phyloP scores from a whole-genome alignment of 352 stramenopile genomes.

The Peronosclerospora sorghi region DNA sequence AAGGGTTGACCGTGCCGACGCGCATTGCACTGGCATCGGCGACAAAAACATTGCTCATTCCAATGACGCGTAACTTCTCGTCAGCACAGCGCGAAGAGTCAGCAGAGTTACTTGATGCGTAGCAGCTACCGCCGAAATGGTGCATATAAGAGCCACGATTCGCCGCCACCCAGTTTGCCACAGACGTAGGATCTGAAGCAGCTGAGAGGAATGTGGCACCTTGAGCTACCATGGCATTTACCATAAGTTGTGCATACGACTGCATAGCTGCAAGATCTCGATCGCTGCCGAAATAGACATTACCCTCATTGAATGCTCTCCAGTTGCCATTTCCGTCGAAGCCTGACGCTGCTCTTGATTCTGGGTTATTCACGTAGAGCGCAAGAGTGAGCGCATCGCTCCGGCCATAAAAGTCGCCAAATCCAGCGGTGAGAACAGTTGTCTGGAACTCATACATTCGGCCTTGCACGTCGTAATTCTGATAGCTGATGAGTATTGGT shows the following conservation, averaged over 20 bases:
- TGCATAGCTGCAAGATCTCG: constrained; percentile 52
- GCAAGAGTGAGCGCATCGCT: constrained; percentile 28
- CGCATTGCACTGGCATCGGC: constrained; percentile 45
- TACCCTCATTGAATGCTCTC: constrained; percentile 26
- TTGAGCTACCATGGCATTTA: constrained; percentile 22
- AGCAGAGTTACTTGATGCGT: constrained; percentile 33
- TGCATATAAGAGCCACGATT: constrained; percentile 25
- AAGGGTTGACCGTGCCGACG: constrained; percentile 58
- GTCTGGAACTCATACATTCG: constrained; percentile 54
- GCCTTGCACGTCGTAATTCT: constrained; percentile 42
- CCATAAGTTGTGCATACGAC: constrained; percentile 28
- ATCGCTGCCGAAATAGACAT: constrained; percentile 27
- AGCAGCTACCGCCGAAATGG: constrained; percentile 67
- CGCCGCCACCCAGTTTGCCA: constrained; percentile 30
- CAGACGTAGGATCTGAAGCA: constrained; percentile 13
- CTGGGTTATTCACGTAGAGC: constrained; percentile 58
- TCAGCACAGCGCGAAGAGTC: constrained; percentile 48
- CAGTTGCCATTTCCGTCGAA: constrained; percentile 38
- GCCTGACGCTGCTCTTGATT: constrained; percentile 27
- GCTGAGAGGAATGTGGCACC: constrained; percentile 44
- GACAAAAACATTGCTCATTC: constrained; percentile 61
- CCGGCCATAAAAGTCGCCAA: constrained; percentile 22
- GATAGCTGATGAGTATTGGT: constrained; percentile 45
- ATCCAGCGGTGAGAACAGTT: constrained; percentile 36
- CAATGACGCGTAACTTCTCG: constrained; percentile 43